Percentiles rank a stretch among this genome's conserved stretches.
Conservation (phyloP, 2,329 filamentous ascomycete species). For the Aphanocladium album region DNA sequence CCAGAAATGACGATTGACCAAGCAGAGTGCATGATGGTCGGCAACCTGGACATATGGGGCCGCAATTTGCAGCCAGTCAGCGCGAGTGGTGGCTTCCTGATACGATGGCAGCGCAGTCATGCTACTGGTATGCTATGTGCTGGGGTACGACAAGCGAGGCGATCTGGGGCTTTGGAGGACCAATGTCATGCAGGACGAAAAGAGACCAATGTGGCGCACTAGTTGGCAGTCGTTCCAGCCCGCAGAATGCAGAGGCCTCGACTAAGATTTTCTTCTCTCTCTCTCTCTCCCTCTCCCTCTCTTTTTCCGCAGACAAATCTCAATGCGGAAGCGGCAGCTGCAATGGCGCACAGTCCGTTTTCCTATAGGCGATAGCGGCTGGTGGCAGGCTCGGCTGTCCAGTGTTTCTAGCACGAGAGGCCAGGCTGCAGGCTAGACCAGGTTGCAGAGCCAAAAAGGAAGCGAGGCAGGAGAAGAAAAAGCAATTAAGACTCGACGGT, state of each 20-base stretch:
- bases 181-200: not conserved
- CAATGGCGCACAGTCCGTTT: not conserved
- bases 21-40: conserved; percentile 43
- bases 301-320: no score
- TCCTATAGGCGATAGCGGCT: not conserved
- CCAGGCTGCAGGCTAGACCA: not conserved
- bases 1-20: conserved; percentile 44
- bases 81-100: conserved; percentile 40
- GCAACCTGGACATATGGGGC: conserved; percentile 37
- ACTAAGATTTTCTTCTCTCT: not conserved
- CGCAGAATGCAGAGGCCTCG: not conserved
- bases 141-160: not conserved
- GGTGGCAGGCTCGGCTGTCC: not conserved
- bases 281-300: no score
- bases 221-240: not conserved
- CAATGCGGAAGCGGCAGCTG: not conserved
- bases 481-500: not conserved
- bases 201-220: not conserved
- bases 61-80: conserved; percentile 46
- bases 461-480: not conserved
- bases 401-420: not conserved
- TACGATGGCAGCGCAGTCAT: conserved; percentile 47
- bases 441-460: not conserved
- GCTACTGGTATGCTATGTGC: not conserved
- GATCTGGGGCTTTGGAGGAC: not conserved